Evolutionary conservation across 805 yeast species (phyloP), one percentile per base, ranked within the genome.

Genomic region (Osmozyma mogii): DNA sequence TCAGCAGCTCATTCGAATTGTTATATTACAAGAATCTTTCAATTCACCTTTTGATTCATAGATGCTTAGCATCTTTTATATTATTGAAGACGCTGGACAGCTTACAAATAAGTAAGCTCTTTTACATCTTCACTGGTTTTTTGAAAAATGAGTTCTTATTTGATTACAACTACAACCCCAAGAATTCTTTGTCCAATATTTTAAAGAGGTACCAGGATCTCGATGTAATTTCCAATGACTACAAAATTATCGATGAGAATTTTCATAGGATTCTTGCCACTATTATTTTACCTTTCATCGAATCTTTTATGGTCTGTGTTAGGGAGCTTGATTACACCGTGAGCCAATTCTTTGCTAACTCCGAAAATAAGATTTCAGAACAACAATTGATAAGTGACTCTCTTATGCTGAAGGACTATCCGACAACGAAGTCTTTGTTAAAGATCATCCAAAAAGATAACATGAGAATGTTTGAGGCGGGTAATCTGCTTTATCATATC

Each of bases 21-120:
- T 58, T 72, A 24, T 74, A 70, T 44, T 74, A 73, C 52, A 70
- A 78, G 38, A 74, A 74, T 49, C 68, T 71, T 45, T 54, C 67
- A 7, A 69, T 73, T 24, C 79, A 72, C 47, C 47, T 73, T 46
- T 63, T 74, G 35, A 68, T 73, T 19, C 61, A 67, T 21, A 70
- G 68, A 35, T 62, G 77, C 17, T 58, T 74, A 32, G 63, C 62
- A 4, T 56, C 71, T 16, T 58, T 68, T 20, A 88, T 89, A 9
- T 33, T 43, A 22, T 27, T 35, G 22, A 27, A 34, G 14, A 33
- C 40, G 4, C 17, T 4, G n/a, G 15, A 13, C 24, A 6, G 14
- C 20, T n/a, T n/a, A n/a, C 38, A 36, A 29, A 49, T 55, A 22
- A 47, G 46, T 35, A 48, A 52, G 36, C 36, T 55, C 20, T 49